phyloP scores from a whole-genome alignment of 2,329 filamentous ascomycete genomes.

The Trichoderma koningiopsis region DNA sequence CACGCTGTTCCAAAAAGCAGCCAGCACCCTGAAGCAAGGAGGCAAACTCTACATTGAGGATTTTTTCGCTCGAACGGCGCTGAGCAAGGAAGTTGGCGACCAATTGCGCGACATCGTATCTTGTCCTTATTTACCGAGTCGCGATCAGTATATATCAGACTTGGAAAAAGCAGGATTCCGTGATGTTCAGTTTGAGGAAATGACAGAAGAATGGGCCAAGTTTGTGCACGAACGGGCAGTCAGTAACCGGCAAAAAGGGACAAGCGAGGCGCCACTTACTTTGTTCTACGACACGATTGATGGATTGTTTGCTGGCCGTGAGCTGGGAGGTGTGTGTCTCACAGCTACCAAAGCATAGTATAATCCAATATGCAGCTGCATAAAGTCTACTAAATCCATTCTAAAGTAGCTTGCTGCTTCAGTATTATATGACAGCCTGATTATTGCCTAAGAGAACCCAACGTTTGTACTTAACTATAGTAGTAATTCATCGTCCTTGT shows the following conservation, averaged over 20 bases:
- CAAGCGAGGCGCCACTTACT: not conserved
- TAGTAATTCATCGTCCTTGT: too few relatives aligned
- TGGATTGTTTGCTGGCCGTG: not conserved
- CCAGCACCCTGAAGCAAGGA: not conserved
- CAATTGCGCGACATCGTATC: not conserved
- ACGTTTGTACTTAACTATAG: too few relatives aligned
- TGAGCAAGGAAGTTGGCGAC: not conserved
- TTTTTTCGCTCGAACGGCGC: not conserved
- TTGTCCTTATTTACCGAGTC: slow-evolving; percentile 5
- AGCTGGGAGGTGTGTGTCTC: not conserved
- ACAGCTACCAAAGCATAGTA: not conserved
- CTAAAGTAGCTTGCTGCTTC: too few relatives aligned
- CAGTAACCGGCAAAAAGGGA: not conserved
- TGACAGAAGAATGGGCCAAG: slow-evolving; percentile 4
- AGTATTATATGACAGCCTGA: too few relatives aligned
- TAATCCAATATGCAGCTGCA: too few relatives aligned
- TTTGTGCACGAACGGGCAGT: slow-evolving; percentile 3
- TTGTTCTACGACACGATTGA: slow-evolving; percentile 11
- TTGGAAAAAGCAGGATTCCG: not conserved
- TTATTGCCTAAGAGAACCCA: too few relatives aligned
- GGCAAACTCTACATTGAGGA: slow-evolving; percentile 10
- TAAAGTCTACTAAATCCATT: too few relatives aligned
- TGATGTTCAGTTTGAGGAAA: not conserved
- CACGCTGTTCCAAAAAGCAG: slow-evolving; percentile 4
- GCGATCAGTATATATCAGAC: not conserved